phyloP scores from a whole-genome alignment of 257 asterid genomes.

The Nicotiana obtusifolia region DNA sequence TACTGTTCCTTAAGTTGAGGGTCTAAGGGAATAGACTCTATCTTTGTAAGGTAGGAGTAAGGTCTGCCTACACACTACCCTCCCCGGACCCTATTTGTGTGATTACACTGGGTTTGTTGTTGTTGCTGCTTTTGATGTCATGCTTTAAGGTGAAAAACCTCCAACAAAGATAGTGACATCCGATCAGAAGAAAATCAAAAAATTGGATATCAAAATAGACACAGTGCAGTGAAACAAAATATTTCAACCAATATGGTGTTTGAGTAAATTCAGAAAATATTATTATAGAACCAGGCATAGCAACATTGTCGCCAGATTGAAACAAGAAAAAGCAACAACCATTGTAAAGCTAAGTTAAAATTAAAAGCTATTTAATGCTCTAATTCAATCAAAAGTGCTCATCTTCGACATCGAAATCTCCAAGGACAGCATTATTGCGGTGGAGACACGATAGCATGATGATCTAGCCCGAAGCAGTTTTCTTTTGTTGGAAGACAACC shows the following conservation, averaged over 20 bases:
- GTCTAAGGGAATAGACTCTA: too few species aligned
- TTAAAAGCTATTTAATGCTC: neutral
- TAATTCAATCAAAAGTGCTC: neutral
- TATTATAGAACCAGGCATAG: neutral
- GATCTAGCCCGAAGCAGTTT: constrained; percentile 60
- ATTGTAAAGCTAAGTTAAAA: neutral
- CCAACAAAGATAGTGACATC: neutral
- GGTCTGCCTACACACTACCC: too few species aligned
- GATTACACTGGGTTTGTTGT: too few species aligned
- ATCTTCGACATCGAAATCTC: neutral
- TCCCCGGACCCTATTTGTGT: too few species aligned
- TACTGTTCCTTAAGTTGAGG: too few species aligned
- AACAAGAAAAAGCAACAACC: neutral
- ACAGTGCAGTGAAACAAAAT: neutral
- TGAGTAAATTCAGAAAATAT: neutral
- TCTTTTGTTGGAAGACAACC: constrained; percentile 77
- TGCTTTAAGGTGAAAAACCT: neutral
- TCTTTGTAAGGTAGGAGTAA: too few species aligned
- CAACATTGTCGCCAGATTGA: neutral
- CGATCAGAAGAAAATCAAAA: neutral
- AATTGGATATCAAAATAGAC: neutral
- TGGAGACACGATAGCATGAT: constrained; percentile 4
- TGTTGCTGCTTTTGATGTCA: too few species aligned
- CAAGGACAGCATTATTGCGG: neutral
- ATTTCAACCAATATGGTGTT: neutral